Conservation (phyloP, 192 early-diverging fungal genomes). For the Coemansia sp. region DNA sequence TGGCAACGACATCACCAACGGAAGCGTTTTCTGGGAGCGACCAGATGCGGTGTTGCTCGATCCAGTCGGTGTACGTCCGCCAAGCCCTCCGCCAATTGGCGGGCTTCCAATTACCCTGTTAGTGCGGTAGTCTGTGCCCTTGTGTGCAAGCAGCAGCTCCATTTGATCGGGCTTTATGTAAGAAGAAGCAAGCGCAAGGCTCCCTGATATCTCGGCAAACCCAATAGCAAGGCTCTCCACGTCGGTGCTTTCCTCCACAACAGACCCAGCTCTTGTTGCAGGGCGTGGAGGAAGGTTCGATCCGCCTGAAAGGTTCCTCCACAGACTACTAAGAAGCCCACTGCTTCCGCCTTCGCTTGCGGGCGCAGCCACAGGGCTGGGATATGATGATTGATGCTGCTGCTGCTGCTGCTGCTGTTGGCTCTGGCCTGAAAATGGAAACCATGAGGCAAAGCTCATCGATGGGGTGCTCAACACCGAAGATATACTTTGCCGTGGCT, state of each 20-base stretch:
- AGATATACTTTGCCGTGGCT: constrained; percentile 35
- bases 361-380: constrained; percentile 3
- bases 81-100: constrained; percentile 44
- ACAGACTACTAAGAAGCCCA: constrained; percentile 46
- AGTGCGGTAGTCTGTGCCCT: constrained; percentile 21
- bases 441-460: constrained; percentile 38
- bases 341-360: constrained; percentile 44
- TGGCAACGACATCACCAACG: constrained; percentile 36
- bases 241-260: constrained; percentile 21
- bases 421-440: constrained; percentile 27
- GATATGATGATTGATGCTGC: background rate
- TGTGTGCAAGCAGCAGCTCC: constrained; percentile 33
- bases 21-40: constrained; percentile 32
- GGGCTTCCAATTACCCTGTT: constrained; percentile 5
- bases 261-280: constrained; percentile 14
- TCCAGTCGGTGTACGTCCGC: constrained; percentile 31
- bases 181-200: constrained; percentile 27
- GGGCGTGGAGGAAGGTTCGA: constrained; percentile 25
- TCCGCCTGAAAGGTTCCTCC: constrained; percentile 44
- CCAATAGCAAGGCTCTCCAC: constrained; percentile 47
- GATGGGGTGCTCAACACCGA: constrained; percentile 44
- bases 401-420: constrained; percentile 18
- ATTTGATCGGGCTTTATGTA: constrained; percentile 51
- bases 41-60: constrained; percentile 3
- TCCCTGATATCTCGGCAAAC: constrained; percentile 46